Conservation (phyloP, 116 monocot genomes). For the Cymodocea nodosa region DNA sequence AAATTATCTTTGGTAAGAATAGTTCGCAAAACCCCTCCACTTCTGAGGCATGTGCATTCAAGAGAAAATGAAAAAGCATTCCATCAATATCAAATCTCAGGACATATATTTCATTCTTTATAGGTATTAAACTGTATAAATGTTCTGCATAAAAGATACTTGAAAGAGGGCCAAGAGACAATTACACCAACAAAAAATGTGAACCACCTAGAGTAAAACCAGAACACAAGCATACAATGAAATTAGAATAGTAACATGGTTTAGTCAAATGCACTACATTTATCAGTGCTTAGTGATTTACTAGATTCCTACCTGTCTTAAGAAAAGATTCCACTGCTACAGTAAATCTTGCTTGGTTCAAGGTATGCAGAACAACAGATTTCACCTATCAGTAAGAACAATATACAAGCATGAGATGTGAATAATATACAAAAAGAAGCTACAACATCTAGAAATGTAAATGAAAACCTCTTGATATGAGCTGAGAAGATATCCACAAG, state of each 20-base stretch:
- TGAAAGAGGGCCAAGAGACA: too few relatives aligned
- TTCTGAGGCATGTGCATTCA: too few relatives aligned
- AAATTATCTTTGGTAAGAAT: background rate
- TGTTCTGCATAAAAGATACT: too few relatives aligned
- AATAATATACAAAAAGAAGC: background rate
- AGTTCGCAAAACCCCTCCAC: too few relatives aligned
- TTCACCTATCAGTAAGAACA: constrained; percentile 45
- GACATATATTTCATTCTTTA: too few relatives aligned
- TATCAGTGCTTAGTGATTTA: background rate
- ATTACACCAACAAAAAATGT: too few relatives aligned
- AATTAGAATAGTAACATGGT: too few relatives aligned
- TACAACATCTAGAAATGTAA: background rate
- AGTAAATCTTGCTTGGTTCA: constrained; percentile 81
- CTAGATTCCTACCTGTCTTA: constrained; percentile 46
- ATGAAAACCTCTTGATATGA: constrained; percentile 77
- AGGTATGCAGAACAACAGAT: constrained; percentile 81
- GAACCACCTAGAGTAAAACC: too few relatives aligned
- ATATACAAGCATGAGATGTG: background rate
- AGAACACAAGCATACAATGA: too few relatives aligned
- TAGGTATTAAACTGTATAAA: too few relatives aligned
- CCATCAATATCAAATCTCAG: too few relatives aligned
- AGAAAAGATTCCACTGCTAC: constrained; percentile 92
- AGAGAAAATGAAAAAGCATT: too few relatives aligned
- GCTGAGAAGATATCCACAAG: constrained; percentile 89
- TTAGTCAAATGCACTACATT: background rate